A percentile compares a stretch with the other conserved stretches of the same genome.
phyloP scores from a whole-genome alignment of 2,329 filamentous ascomycete species.

The Grosmannia penicillata region DNA sequence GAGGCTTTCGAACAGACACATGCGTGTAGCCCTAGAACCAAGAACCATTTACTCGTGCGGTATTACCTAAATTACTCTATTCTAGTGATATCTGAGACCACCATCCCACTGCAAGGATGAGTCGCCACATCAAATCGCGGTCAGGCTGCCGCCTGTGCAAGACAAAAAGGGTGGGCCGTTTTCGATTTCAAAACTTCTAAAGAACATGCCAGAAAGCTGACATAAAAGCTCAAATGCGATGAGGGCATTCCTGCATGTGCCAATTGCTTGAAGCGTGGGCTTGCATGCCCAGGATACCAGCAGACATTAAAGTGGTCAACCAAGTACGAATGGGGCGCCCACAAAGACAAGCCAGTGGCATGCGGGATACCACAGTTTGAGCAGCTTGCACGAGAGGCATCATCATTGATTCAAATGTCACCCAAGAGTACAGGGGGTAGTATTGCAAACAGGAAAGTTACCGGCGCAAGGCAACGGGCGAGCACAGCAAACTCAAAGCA shows the following conservation, averaged over 20 bases:
- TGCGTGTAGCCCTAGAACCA: too few relatives aligned
- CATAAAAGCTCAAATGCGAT: slow-evolving; percentile 19
- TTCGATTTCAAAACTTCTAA: neutral
- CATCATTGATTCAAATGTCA: slow-evolving; percentile 5
- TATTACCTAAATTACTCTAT: too few relatives aligned
- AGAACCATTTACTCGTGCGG: too few relatives aligned
- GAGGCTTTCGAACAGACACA: too few relatives aligned
- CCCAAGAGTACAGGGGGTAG: too few relatives aligned
- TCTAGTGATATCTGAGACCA: too few relatives aligned
- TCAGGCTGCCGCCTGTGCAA: slow-evolving; percentile 11
- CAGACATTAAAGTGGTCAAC: slow-evolving; percentile 25
- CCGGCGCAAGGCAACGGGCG: too few relatives aligned
- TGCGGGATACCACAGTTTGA: slow-evolving; percentile 5
- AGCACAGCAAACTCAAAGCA: too few relatives aligned
- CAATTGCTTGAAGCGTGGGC: slow-evolving; percentile 16
- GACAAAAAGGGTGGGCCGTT: neutral
- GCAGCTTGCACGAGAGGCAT: slow-evolving; percentile 3
- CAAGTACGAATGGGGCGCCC: slow-evolving; percentile 19
- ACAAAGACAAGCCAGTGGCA: neutral
- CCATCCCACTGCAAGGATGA: slow-evolving; percentile 7
- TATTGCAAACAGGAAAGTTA: too few relatives aligned
- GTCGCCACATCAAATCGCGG: slow-evolving; percentile 9
- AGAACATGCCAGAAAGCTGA: neutral
- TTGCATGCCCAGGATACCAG: slow-evolving; percentile 16
- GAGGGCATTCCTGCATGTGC: slow-evolving; percentile 16